Percentiles rank a stretch among this genome's conserved stretches.
These are phyloP conservation scores for Clarireedia monteithiana DNA, from an alignment of 2,329 filamentous ascomycete genomes.

Conservation along the genomic window DNA sequence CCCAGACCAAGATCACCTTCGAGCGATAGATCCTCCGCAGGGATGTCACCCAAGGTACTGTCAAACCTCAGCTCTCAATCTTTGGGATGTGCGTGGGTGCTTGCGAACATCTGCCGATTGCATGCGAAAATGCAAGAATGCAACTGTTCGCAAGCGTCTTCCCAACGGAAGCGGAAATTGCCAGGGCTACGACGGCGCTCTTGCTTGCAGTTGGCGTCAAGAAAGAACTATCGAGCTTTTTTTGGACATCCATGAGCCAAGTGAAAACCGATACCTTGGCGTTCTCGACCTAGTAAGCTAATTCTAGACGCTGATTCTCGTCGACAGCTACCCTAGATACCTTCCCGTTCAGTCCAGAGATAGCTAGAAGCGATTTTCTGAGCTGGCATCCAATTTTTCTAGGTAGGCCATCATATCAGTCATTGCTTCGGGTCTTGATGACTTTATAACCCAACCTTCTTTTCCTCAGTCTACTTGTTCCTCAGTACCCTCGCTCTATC, in stretches of 20 bases:
- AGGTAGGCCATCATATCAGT: background rate
- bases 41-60: background rate
- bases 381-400: background rate
- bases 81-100: background rate
- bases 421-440: background rate
- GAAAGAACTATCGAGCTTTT: background rate
- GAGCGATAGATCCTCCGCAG: constrained; percentile 5
- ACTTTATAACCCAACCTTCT: constrained; percentile 7
- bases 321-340: background rate
- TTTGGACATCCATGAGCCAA: background rate
- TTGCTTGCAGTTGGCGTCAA: background rate
- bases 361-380: background rate
- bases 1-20: background rate
- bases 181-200: background rate
- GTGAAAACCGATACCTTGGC: background rate
- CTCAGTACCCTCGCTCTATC: background rate
- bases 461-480: background rate
- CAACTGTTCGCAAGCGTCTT: background rate
- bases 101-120: background rate
- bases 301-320: background rate
- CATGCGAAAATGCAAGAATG: background rate
- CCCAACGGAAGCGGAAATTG: background rate
- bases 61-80: background rate
- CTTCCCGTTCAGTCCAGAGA: background rate
- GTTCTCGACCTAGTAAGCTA: no score